Evolutionary conservation across 225 moss, liverwort and hornwort genomes (phyloP), one percentile per base, ranked within the genome.

Genomic region (Climacium dendroides): DNA sequence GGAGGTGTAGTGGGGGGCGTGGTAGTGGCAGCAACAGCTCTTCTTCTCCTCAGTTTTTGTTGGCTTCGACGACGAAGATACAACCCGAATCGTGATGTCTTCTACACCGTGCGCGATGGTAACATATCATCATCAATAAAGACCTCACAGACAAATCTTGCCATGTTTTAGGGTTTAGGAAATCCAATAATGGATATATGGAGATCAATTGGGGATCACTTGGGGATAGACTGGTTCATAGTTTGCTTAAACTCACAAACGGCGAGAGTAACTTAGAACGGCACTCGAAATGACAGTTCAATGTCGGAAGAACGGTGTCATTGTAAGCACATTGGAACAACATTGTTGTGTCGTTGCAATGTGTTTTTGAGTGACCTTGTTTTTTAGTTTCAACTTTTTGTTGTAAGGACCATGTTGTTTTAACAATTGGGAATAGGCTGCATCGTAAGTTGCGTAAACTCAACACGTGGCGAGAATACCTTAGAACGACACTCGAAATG

Each of bases 1-100:
- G 92, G 93, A 80, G 91, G 85, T 41, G 10, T 89, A 82, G 92
- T 87, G 10, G 82, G 89, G 61, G 78, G 90, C 63, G 79, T 82
- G 25, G 67, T 83, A n/a, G 83, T 85, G 69, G 72, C 70, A 54
- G 28, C 79, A 32, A 54, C 78, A 13, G 63, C 84, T 28, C 59
- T 83, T n/a, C 72, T 93, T 28, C 47, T 92, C 61, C 19, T 90
- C 45, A 82, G 82, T 85, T 82, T 90, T n/a, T 83, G 87, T 76
- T 80, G 87, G 37, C 62, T 88, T 34, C 89, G 58, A 48, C 74
- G 78, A 17, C 67, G 85, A 48, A 83, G 41, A 67, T 80, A 70
- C 39, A 34, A 66, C 50, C 83, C 26, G 10, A 47, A 63, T n/a
- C 76, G n/a, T 37, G 87, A 87, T 61, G 67, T 89, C 58, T 83